A percentile compares a stretch with the other conserved stretches of the same genome.
Conservation (phyloP, 176 grass and related monocot genomes). For the Musa itinerans region DNA sequence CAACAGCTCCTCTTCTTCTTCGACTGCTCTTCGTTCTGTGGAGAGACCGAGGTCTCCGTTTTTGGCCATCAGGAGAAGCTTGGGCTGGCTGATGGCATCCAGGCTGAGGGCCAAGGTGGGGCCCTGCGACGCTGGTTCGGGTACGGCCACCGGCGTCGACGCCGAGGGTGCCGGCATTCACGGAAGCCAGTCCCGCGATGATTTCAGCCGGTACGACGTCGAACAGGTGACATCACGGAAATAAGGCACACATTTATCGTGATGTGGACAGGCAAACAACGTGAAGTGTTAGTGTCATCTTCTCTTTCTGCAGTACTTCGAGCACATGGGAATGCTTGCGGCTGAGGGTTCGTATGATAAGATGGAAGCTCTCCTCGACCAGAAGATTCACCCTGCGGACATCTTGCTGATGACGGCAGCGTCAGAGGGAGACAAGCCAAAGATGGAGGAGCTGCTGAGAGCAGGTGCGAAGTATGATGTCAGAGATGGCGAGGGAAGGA, state of each 20-base stretch:
- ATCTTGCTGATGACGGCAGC: neutral
- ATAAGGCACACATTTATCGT: neutral
- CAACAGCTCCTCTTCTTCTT: no score
- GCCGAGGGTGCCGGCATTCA: constrained; percentile 17
- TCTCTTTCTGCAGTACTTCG: neutral
- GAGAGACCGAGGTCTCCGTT: neutral
- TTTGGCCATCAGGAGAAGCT: neutral
- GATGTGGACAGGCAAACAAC: neutral
- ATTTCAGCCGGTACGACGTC: constrained; percentile 13
- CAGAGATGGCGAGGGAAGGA: neutral
- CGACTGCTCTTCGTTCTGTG: neutral
- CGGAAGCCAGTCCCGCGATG: constrained; percentile 2
- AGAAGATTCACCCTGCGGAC: neutral
- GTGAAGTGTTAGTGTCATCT: neutral
- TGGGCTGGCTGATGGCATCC: neutral
- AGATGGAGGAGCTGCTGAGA: constrained; percentile 2
- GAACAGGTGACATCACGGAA: constrained; percentile 1
- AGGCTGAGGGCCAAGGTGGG: constrained; percentile 1
- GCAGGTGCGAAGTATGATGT: neutral
- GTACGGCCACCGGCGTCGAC: constrained; percentile 4
- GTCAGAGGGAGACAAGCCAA: neutral
- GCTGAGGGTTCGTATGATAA: neutral
- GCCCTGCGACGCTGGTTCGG: neutral
- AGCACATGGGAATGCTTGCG: neutral
- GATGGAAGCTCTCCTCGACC: neutral